Evolutionary conservation across 192 early-diverging fungal species (phyloP), one percentile per base, ranked within the genome.

Genomic region (Dimargaris xerosporica): DNA sequence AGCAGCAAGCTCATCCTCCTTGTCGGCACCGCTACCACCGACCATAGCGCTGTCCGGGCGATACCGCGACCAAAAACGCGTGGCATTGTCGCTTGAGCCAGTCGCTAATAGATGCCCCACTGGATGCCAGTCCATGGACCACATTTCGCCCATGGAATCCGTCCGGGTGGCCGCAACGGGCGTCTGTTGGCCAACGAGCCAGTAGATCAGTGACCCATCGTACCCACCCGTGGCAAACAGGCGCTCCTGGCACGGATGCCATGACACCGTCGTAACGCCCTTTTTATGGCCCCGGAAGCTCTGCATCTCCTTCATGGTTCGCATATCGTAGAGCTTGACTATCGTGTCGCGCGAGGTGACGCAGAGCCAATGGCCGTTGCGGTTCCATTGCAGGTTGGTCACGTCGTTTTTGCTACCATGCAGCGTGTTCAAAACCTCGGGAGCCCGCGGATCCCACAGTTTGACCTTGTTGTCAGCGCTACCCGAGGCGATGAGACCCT

Each of bases 41-140:
- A 45, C 44, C 10, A 12, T 16, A 16, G 1, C 53, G 29, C 53
- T 19, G 54, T 89, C 96, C 6, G 96, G 96, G 17, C 96, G 77
- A 39, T 91, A 88, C 26, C 94, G 76, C 21, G 90, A 87, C 94
- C 94, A 99, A 67, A 97, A 96, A 26, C 89, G 82, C 13, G 94
- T 97, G 0, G 92, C 88, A 62, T 94, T 89, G 68, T 99, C 96
- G 64, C 97, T 99, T 21, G 89, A 92, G 29, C 92, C 93, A 0
- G 91, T 87, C 0, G 90, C 91, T 25, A 99, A 74, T 9, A 97
- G 81, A 68, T 99, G 96, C 9, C 96, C 96, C 55, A 90, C 72
- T 11, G 96, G 96, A 72, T 99, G 94, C 90, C 91, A 99, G 64
- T 94, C 94, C 17, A 99, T 66, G 12, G 93, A 86, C 90, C 95